Evolutionary conservation across 2,329 filamentous ascomycete species (phyloP).

Genomic region (Raffaelea arxii): DNA sequence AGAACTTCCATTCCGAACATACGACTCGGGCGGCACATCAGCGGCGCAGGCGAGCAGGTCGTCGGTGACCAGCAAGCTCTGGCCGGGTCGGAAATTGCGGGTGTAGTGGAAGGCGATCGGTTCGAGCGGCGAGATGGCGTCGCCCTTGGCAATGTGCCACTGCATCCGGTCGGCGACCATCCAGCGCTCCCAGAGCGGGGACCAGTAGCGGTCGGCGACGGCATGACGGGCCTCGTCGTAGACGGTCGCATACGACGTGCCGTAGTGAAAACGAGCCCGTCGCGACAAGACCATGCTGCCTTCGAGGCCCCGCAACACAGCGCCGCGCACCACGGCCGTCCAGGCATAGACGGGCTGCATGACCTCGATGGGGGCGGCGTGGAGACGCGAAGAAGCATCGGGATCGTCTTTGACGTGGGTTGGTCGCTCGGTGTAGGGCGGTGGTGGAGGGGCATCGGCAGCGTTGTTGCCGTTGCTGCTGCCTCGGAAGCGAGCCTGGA

Average conservation of each 20-base stretch:
- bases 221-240: slow-evolving; percentile 69
- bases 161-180: slow-evolving; percentile 79
- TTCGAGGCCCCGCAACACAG: slow-evolving; percentile 64
- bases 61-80: slow-evolving; percentile 69
- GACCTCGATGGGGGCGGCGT: slow-evolving; percentile 57
- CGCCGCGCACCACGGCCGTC: slow-evolving; percentile 71
- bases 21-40: slow-evolving; percentile 53
- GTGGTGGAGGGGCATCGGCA: slow-evolving; percentile 30
- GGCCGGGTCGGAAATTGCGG: slow-evolving; percentile 70
- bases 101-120: slow-evolving; percentile 81
- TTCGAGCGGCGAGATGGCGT: slow-evolving; percentile 61
- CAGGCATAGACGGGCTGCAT: slow-evolving; percentile 77
- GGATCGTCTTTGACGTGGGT: slow-evolving; percentile 42
- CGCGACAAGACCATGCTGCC: slow-evolving; percentile 71
- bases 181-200: slow-evolving; percentile 69
- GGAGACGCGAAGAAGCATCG: not conserved
- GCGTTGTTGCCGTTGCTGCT: slow-evolving; percentile 9
- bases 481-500: slow-evolving; percentile 59
- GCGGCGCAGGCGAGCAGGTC: slow-evolving; percentile 68
- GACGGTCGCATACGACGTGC: slow-evolving; percentile 71
- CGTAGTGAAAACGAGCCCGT: slow-evolving; percentile 67
- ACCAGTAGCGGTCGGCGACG: slow-evolving; percentile 68
- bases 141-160: slow-evolving; percentile 76
- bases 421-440: slow-evolving; percentile 58
- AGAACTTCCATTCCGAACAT: slow-evolving; percentile 33